Evolutionary conservation across 805 yeast genomes (phyloP).

Genomic region (Wickerhamomyces ciferrii): DNA sequence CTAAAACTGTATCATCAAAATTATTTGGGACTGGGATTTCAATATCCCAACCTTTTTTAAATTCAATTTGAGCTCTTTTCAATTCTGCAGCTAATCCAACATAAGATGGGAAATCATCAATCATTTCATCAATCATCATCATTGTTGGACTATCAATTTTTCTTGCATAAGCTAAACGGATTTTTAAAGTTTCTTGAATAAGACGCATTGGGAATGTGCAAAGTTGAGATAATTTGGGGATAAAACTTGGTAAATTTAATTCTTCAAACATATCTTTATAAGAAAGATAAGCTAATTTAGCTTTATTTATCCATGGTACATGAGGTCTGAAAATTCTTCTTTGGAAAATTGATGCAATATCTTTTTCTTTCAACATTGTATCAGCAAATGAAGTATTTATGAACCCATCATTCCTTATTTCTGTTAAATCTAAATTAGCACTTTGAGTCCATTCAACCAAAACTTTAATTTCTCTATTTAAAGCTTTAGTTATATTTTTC

Average conservation of each 20-base stretch:
- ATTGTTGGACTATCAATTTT: slow-evolving; percentile 80
- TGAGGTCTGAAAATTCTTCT: slow-evolving; percentile 62
- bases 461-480: slow-evolving; percentile 54
- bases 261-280: slow-evolving; percentile 58
- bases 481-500: slow-evolving; percentile 69
- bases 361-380: slow-evolving; percentile 73
- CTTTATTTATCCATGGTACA: slow-evolving; percentile 78
- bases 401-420: slow-evolving; percentile 30
- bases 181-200: slow-evolving; percentile 70
- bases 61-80: slow-evolving; percentile 59
- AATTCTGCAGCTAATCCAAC: slow-evolving; percentile 71
- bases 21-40: slow-evolving; percentile 57
- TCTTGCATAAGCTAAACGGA: slow-evolving; percentile 72
- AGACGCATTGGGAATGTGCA: slow-evolving; percentile 74
- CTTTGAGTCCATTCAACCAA: slow-evolving; percentile 82
- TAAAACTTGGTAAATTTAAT: slow-evolving; percentile 69
- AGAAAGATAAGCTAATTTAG: slow-evolving; percentile 64
- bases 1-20: slow-evolving; percentile 63
- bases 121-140: slow-evolving; percentile 94
- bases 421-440: slow-evolving; percentile 62
- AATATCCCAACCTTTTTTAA: slow-evolving; percentile 63
- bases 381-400: slow-evolving; percentile 78
- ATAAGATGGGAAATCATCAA: slow-evolving; percentile 77
- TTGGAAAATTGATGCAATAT: slow-evolving; percentile 64
- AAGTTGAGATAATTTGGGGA: slow-evolving; percentile 58